Evolutionary conservation across 1,139 yeast genomes (phyloP).

Genomic region (Lodderomyces margitis): DNA sequence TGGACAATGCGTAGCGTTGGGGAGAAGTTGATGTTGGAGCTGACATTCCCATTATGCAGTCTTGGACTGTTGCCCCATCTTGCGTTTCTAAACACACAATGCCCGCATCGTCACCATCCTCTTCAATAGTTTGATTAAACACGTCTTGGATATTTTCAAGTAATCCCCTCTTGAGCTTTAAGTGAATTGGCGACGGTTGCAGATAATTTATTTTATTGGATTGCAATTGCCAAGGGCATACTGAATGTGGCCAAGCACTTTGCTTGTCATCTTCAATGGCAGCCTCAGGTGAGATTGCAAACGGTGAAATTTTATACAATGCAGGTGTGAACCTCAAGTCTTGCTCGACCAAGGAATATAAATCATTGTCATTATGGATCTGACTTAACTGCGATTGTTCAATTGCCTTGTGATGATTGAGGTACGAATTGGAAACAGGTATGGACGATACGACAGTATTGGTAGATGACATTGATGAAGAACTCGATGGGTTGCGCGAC

Average conservation of each 20-base stretch:
- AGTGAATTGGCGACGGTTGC: background rate
- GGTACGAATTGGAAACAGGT: background rate
- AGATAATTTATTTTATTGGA: background rate
- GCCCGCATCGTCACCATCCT: conserved; percentile 1
- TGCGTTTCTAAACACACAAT: background rate
- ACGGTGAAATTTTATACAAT: background rate
- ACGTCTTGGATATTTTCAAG: background rate
- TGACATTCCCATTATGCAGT: background rate
- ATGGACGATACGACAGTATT: background rate
- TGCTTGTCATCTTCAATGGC: background rate
- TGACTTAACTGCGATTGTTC: background rate
- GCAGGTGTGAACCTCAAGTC: background rate
- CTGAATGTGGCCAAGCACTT: background rate
- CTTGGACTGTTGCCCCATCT: background rate
- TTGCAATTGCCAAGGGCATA: background rate
- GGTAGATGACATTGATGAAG: background rate
- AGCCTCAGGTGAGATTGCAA: background rate
- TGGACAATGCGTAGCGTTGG: background rate
- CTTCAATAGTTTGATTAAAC: conserved; percentile 1
- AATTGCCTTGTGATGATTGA: background rate
- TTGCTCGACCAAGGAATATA: conserved; percentile 1
- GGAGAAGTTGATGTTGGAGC: background rate
- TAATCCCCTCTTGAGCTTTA: background rate
- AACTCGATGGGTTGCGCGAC: background rate
- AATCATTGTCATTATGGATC: background rate